phyloP scores from a whole-genome alignment of 1,139 yeast genomes.

The Sugiyamaella pinicola region DNA sequence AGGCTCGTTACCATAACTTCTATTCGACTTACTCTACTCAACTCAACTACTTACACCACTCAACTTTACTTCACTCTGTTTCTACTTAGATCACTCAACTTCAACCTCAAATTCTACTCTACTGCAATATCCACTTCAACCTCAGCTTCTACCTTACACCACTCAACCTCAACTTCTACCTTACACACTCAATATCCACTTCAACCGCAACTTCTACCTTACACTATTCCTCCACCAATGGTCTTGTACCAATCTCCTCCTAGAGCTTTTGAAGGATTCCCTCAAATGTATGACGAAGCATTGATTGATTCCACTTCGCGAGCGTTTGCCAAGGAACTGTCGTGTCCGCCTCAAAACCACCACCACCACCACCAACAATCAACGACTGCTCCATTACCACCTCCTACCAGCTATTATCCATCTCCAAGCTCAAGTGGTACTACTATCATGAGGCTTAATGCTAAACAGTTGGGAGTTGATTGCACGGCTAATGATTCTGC shows the following conservation, averaged over 20 bases:
- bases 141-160: too few species aligned
- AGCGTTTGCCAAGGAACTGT: not conserved
- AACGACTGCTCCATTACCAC: not conserved
- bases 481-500: not conserved
- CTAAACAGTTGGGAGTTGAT: constrained; percentile 2
- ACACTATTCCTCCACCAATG: not conserved
- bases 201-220: not conserved
- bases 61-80: too few species aligned
- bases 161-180: not conserved
- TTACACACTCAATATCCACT: not conserved
- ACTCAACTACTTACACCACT: too few species aligned
- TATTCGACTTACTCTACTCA: too few species aligned
- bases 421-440: not conserved
- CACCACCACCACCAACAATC: not conserved
- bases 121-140: too few species aligned
- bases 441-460: not conserved
- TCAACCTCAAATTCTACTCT: too few species aligned
- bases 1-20: too few species aligned
- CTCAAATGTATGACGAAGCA: constrained; percentile 13
- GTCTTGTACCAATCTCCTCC: constrained; percentile 14
- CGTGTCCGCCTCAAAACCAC: not conserved
- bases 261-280: constrained; percentile 10
- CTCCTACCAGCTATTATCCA: not conserved
- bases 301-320: not conserved
- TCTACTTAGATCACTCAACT: too few species aligned